These are phyloP conservation scores for Chalara sp. DNA, from an alignment of 2,329 filamentous ascomycete species.

Conservation along the genomic window DNA sequence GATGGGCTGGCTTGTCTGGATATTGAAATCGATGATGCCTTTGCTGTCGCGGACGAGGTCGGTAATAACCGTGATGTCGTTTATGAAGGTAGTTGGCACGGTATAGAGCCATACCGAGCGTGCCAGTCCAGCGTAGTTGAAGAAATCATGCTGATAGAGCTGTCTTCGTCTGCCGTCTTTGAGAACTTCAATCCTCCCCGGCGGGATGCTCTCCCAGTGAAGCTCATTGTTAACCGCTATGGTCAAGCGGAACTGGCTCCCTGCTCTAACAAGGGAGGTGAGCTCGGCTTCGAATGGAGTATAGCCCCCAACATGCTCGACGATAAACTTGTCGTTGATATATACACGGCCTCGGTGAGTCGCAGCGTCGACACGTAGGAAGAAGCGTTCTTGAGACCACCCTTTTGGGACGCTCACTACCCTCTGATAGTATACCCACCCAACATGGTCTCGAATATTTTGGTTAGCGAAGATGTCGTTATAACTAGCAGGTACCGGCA, in stretches of 20 bases:
- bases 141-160: not conserved
- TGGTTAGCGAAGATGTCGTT: not conserved
- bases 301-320: not conserved
- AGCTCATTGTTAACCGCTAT: not conserved
- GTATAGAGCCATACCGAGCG: not conserved
- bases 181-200: not conserved
- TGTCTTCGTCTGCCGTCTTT: not conserved
- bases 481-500: not conserved
- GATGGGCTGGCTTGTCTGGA: not conserved
- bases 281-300: not conserved
- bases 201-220: not conserved
- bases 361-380: not conserved
- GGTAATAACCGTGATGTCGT: not conserved
- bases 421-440: not conserved
- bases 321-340: not conserved
- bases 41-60: not conserved
- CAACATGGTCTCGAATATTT: not conserved
- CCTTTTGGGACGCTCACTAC: not conserved
- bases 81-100: not conserved
- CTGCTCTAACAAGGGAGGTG: not conserved
- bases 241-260: not conserved
- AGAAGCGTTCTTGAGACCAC: not conserved
- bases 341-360: not conserved
- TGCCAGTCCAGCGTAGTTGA: not conserved
- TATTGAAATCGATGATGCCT: not conserved